Conservation (phyloP, 2,329 filamentous ascomycete genomes). For the Gremmenia infestans region DNA sequence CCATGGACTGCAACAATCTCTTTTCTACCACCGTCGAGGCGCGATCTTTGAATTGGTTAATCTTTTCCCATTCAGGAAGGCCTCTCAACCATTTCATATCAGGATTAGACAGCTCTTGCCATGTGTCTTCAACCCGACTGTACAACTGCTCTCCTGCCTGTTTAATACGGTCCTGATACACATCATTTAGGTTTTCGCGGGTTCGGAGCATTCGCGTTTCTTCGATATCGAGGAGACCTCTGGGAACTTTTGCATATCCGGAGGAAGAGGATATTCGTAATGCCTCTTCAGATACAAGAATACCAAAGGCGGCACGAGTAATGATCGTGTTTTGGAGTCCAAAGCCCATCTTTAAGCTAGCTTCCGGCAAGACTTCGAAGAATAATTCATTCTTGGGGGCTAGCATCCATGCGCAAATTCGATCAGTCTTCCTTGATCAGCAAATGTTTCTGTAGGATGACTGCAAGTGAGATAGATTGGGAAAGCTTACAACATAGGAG, state of each 20-base stretch:
- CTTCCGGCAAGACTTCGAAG: constrained; percentile 59
- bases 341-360: constrained; percentile 52
- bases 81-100: constrained; percentile 36
- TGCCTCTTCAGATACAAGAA: constrained; percentile 60
- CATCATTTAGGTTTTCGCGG: constrained; percentile 44
- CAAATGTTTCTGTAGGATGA: neutral
- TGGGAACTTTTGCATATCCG: neutral
- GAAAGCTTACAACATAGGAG: constrained; percentile 36
- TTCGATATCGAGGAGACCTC: neutral
- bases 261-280: constrained; percentile 30
- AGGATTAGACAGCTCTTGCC: constrained; percentile 29
- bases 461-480: neutral
- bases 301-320: constrained; percentile 47
- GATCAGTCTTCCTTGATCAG: constrained; percentile 22
- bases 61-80: constrained; percentile 25
- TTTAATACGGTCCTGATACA: constrained; percentile 49
- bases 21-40: neutral
- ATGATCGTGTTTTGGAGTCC: constrained; percentile 40
- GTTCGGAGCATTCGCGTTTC: neutral
- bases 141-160: constrained; percentile 51
- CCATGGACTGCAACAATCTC: neutral
- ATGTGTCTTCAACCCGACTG: constrained; percentile 38
- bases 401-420: constrained; percentile 27
- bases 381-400: constrained; percentile 46
- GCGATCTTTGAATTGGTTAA: constrained; percentile 19